phyloP scores from a whole-genome alignment of 176 grass and related monocot species.

The Triticum aestivum region IWGSC_CS_RefSeq_v2.1 NC_057808.1:463855861-463856360 shows the following conservation, averaged over 20 bases:
- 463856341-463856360: not conserved
- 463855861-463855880: not conserved
- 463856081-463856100: not conserved
- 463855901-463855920: not conserved
- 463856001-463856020: not conserved
- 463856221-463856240: not conserved
- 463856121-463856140: not conserved
- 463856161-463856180: not conserved
- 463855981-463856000: not conserved
- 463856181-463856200: not conserved
- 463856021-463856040: not conserved
- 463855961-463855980: not conserved
- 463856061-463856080: not conserved
- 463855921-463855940: conserved; percentile 1
- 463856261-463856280: not conserved
- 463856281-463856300: not conserved
- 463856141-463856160: not conserved
- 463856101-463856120: not conserved
- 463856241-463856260: not conserved
- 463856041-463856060: not conserved
- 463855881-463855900: not conserved
- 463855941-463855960: not conserved
- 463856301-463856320: not conserved
- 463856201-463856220: not conserved
- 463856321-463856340: not conserved